Conservation (phyloP, 768 basidiomycete species). For the Trametes villosa region DNA sequence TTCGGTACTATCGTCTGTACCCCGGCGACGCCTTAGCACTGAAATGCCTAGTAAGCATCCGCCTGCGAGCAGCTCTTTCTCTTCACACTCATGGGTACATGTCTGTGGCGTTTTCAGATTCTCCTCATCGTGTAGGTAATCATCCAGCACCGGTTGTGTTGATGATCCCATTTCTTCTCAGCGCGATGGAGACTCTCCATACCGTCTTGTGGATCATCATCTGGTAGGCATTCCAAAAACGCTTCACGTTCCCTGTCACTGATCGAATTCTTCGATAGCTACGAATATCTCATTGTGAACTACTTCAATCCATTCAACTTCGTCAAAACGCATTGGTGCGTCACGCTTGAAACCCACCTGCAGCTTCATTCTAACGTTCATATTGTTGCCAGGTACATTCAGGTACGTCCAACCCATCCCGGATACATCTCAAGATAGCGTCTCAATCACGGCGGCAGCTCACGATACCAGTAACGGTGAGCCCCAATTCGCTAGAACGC, state of each 20-base stretch:
- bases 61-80: not conserved
- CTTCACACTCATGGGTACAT: too few relatives aligned
- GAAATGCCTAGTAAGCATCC: too few relatives aligned
- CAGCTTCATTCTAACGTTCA: not conserved
- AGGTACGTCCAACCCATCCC: not conserved
- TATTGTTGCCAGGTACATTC: not conserved
- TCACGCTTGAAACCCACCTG: not conserved
- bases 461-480: not conserved
- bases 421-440: not conserved
- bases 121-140: not conserved
- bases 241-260: too few relatives aligned
- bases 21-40: too few relatives aligned
- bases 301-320: not conserved
- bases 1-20: not conserved
- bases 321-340: not conserved
- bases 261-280: not conserved
- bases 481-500: not conserved
- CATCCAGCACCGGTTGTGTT: not conserved
- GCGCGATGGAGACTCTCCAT: not conserved
- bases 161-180: not conserved
- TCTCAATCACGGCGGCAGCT: not conserved
- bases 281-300: not conserved
- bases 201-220: constrained; percentile 1
- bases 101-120: too few relatives aligned
- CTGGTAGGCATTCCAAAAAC: too few relatives aligned